These are phyloP conservation scores for Candida piceae DNA, from an alignment of 805 yeast genomes.

Conservation along the genomic window DNA sequence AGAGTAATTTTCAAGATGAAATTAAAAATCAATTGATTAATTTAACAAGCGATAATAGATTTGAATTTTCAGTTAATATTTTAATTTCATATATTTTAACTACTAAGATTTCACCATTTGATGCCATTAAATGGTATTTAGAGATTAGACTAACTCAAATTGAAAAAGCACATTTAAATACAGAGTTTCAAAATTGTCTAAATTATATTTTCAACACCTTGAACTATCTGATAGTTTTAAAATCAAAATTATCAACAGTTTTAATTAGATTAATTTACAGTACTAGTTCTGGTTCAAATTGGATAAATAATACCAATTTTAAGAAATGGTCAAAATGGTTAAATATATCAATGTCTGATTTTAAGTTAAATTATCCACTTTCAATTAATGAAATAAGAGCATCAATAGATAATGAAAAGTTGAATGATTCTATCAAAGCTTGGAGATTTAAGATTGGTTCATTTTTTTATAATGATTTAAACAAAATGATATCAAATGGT, in stretches of 20 bases:
- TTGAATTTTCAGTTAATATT: slow-evolving; percentile 24
- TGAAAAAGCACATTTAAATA: slow-evolving; percentile 1
- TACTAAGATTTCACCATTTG: slow-evolving; percentile 13
- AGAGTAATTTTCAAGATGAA: slow-evolving; percentile 12
- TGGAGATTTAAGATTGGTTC: slow-evolving; percentile 23
- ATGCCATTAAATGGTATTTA: slow-evolving; percentile 22
- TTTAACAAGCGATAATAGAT: slow-evolving; percentile 25
- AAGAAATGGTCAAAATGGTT: slow-evolving; percentile 28
- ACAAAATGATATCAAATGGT: slow-evolving; percentile 5
- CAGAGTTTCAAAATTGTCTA: slow-evolving; percentile 22
- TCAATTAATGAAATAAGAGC: slow-evolving; percentile 11
- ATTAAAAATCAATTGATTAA: slow-evolving; percentile 16
- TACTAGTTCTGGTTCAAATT: slow-evolving; percentile 17
- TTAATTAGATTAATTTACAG: slow-evolving; percentile 18
- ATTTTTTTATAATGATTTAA: slow-evolving; percentile 8
- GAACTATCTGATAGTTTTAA: slow-evolving; percentile 19
- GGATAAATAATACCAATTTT: slow-evolving; percentile 25
- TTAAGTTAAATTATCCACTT: slow-evolving; percentile 18
- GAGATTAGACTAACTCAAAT: slow-evolving; percentile 17
- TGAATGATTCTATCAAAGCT: slow-evolving; percentile 5
- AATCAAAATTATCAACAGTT: slow-evolving; percentile 19
- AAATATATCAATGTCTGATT: slow-evolving; percentile 8
- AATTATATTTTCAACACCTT: slow-evolving; percentile 28
- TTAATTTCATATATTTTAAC: slow-evolving; percentile 21
- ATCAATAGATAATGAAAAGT: slow-evolving; percentile 3